Conservation (phyloP, 192 early-diverging fungal species). For the Phlyctochytrium arcticum region DNA sequence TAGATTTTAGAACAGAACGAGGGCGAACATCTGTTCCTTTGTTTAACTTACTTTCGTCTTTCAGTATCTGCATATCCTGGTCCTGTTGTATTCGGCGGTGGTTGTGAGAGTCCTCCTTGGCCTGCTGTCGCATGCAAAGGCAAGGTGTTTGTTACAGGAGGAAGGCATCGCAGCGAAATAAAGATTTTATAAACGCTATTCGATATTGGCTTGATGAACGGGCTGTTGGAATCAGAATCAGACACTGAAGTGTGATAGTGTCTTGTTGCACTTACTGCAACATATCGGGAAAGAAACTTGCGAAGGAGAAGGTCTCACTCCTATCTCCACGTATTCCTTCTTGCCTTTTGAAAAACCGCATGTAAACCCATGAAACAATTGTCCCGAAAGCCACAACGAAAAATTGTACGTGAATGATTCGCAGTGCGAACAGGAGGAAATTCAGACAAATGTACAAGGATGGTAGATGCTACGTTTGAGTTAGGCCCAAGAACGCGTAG, state of each 20-base stretch:
- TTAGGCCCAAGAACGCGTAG: slow-evolving; percentile 34
- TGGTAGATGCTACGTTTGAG: slow-evolving; percentile 45
- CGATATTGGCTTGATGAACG: slow-evolving; percentile 61
- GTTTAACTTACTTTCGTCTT: slow-evolving; percentile 55
- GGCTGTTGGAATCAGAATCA: slow-evolving; percentile 28
- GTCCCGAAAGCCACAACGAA: slow-evolving; percentile 72
- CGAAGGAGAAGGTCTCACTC: slow-evolving; percentile 86
- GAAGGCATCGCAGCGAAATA: slow-evolving; percentile 50
- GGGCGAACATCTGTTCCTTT: too few relatives aligned
- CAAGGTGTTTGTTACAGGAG: too few relatives aligned
- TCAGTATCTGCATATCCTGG: slow-evolving; percentile 51
- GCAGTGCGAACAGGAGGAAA: slow-evolving; percentile 40
- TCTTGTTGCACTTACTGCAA: slow-evolving; percentile 52
- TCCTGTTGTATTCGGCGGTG: too few relatives aligned
- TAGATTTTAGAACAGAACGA: not conserved
- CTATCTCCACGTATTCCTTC: slow-evolving; percentile 81
- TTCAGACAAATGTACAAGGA: slow-evolving; percentile 40
- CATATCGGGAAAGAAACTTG: slow-evolving; percentile 85
- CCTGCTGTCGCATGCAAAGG: too few relatives aligned
- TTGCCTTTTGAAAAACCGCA: slow-evolving; percentile 78
- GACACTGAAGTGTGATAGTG: not conserved
- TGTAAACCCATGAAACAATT: slow-evolving; percentile 73
- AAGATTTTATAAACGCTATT: slow-evolving; percentile 57
- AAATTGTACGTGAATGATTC: slow-evolving; percentile 52
- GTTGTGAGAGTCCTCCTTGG: too few relatives aligned